Conservation (phyloP, 352 stramenopile species). For the Globisporangium splendens region DNA sequence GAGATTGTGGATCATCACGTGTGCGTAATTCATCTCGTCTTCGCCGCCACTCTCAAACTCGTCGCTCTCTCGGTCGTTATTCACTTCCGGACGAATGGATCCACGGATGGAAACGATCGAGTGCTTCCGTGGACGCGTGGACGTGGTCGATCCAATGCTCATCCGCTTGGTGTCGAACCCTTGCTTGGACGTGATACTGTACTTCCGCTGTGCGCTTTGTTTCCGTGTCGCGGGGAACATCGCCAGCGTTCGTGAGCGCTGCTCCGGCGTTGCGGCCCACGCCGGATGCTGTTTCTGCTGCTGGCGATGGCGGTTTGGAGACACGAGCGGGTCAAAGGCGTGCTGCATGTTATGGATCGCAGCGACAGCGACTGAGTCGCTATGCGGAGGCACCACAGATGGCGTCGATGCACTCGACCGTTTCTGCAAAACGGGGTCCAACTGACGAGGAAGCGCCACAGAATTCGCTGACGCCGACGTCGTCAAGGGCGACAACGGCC, state of each 20-base stretch:
- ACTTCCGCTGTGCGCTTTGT: slow-evolving; percentile 6
- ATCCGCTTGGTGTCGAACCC: not conserved
- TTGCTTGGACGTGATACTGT: slow-evolving; percentile 2
- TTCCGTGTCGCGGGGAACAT: slow-evolving; percentile 1
- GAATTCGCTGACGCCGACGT: not conserved
- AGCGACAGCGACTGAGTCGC: not conserved
- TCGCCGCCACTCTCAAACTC: not conserved
- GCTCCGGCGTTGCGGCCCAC: slow-evolving; percentile 6
- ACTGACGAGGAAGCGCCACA: slow-evolving; percentile 1
- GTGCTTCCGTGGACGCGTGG: not conserved
- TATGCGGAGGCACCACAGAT: not conserved
- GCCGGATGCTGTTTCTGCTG: slow-evolving; percentile 5
- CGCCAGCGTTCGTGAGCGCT: slow-evolving; percentile 6
- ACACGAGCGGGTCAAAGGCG: not conserved
- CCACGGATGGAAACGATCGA: slow-evolving; percentile 1
- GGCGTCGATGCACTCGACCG: not conserved
- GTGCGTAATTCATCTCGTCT: slow-evolving; percentile 2
- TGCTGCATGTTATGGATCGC: slow-evolving; percentile 2
- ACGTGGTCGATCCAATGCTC: slow-evolving; percentile 7
- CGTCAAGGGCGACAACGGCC: not conserved
- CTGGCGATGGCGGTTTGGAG: not conserved
- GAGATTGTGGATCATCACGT: slow-evolving; percentile 13
- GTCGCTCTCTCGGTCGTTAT: slow-evolving; percentile 7
- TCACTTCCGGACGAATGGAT: not conserved
- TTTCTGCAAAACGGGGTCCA: slow-evolving; percentile 8